A percentile compares a stretch with the other conserved stretches of the same genome.
These are phyloP conservation scores for Petasospora rhodanensis DNA, from an alignment of 1,139 yeast species.

Conservation along the genomic window DNA sequence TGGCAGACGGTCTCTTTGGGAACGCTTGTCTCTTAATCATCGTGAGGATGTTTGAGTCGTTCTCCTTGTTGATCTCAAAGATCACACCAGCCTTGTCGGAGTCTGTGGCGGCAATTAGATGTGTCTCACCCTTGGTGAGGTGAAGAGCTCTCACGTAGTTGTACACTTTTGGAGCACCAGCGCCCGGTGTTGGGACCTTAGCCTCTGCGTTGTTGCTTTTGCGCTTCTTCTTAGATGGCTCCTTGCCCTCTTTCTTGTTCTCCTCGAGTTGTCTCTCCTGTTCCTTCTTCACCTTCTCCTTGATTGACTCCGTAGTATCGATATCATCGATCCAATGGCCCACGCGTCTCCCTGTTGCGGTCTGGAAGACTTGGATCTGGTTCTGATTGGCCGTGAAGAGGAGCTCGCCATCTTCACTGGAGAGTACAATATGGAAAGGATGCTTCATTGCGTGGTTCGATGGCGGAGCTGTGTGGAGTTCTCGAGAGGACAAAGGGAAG, in stretches of 20 bases:
- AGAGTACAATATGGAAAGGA: conserved; percentile 56
- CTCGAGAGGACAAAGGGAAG: no score
- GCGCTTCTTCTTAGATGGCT: conserved; percentile 26
- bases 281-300: conserved; percentile 44
- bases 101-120: conserved; percentile 69
- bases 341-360: conserved; percentile 32
- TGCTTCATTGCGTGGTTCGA: conserved; percentile 50
- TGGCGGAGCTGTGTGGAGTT: not conserved
- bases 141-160: conserved; percentile 62
- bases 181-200: conserved; percentile 58
- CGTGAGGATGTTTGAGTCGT: conserved; percentile 34
- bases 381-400: conserved; percentile 57
- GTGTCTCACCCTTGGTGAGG: conserved; percentile 48
- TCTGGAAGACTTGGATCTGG: conserved; percentile 46
- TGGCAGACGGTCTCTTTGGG: conserved; percentile 87
- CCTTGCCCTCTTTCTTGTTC: conserved; percentile 30
- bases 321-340: conserved; percentile 60
- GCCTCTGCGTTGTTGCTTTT: conserved; percentile 38
- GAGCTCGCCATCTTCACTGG: conserved; percentile 39
- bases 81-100: conserved; percentile 79
- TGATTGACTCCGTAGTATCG: conserved; percentile 36
- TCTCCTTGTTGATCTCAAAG: conserved; percentile 38
- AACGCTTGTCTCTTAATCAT: conserved; percentile 67
- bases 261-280: conserved; percentile 32
- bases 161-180: conserved; percentile 62